These are phyloP conservation scores for Fusarium nurragi DNA, from an alignment of 2,329 filamentous ascomycete species.

Conservation along the genomic window DNA sequence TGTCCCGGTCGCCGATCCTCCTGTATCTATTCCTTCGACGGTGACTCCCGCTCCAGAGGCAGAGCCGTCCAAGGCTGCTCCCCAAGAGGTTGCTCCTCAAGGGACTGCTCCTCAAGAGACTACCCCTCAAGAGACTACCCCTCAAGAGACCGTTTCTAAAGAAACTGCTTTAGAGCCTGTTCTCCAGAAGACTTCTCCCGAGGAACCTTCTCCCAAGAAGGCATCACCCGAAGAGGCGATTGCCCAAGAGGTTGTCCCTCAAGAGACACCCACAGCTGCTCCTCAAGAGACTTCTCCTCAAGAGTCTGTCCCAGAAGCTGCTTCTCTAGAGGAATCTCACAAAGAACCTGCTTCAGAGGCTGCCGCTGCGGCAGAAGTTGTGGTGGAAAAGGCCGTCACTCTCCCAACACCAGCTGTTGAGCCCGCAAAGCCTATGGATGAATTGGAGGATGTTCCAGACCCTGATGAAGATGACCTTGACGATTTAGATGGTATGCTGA, in stretches of 20 bases:
- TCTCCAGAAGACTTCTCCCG: no score
- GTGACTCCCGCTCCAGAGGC: slow-evolving; percentile 3
- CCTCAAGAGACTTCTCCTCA: not conserved
- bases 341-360: not conserved
- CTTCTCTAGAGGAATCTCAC: not conserved
- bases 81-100: not conserved
- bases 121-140: not conserved
- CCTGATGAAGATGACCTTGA: slow-evolving; percentile 93
- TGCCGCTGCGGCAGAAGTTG: slow-evolving; percentile 18
- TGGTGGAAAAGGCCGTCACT: slow-evolving; percentile 7
- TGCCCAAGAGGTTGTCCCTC: not conserved
- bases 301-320: not conserved
- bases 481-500: slow-evolving; percentile 79
- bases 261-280: not conserved
- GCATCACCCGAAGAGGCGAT: not conserved
- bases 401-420: slow-evolving; percentile 2
- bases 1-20: slow-evolving; percentile 16
- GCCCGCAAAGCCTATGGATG: slow-evolving; percentile 10
- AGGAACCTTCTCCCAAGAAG: not conserved
- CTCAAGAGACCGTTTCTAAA: slow-evolving; percentile 3
- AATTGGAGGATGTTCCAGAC: slow-evolving; percentile 73
- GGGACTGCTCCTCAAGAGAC: not conserved
- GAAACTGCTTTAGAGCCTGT: no score
- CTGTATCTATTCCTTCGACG: slow-evolving; percentile 3
- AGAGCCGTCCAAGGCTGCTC: slow-evolving; percentile 5